Conservation (phyloP, 2,329 filamentous ascomycete species). For the Colletotrichum plurivorum region DNA sequence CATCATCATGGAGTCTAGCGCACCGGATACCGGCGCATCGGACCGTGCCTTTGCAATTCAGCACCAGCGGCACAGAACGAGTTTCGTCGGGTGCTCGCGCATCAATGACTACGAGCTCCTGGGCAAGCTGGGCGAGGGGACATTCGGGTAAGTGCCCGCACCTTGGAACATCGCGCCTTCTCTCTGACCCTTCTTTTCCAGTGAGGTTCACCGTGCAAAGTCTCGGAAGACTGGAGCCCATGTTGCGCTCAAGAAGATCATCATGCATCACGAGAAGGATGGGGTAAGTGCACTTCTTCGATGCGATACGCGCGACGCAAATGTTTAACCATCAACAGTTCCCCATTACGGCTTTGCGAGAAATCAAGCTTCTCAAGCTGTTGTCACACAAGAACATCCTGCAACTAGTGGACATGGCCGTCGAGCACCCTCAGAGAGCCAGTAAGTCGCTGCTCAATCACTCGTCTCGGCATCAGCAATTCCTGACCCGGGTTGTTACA, state of each 20-base stretch:
- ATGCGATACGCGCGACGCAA: not conserved
- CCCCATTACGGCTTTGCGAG: conserved; percentile 96
- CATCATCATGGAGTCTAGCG: conserved; percentile 33
- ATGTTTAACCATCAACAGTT: conserved; percentile 67
- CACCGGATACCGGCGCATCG: conserved; percentile 56
- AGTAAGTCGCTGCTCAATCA: conserved; percentile 57
- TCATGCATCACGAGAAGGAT: conserved; percentile 99
- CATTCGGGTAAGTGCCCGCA: conserved; percentile 80
- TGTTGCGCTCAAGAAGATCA: conserved; percentile 96
- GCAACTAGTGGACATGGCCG: conserved; percentile 93
- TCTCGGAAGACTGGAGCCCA: conserved; percentile 81
- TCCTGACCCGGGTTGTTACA: conserved; percentile 51
- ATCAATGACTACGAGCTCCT: conserved; percentile 85
- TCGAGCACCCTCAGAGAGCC: conserved; percentile 79
- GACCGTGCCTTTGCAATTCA: conserved; percentile 70
- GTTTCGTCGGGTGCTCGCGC: conserved; percentile 87
- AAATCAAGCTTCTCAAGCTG: conserved; percentile 97
- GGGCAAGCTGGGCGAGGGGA: conserved; percentile 92
- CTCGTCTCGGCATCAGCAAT: conserved; percentile 25
- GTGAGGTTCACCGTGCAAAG: conserved; percentile 91
- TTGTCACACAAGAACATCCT: conserved; percentile 93
- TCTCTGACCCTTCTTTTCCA: conserved; percentile 48
- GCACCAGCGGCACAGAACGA: conserved; percentile 68
- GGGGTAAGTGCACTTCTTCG: conserved; percentile 72
- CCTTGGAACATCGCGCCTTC: not conserved